These are phyloP conservation scores for Cercis canadensis DNA, from an alignment of 306 rosid genomes.

Conservation along the genomic window DNA sequence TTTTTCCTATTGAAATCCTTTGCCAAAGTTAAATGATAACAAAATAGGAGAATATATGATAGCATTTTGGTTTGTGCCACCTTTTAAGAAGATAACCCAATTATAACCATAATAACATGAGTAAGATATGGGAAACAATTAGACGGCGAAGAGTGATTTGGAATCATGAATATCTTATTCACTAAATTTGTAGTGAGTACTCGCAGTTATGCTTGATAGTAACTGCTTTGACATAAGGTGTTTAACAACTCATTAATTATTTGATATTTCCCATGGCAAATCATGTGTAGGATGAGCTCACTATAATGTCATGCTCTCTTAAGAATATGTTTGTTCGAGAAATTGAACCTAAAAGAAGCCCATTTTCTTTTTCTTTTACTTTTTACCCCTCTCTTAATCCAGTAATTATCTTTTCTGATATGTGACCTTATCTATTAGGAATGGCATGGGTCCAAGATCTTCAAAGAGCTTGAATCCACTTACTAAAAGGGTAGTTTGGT, in stretches of 20 bases:
- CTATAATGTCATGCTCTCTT: constrained; percentile 29
- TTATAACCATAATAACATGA: constrained; percentile 29
- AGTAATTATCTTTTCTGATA: no score
- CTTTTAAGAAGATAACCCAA: constrained; percentile 35
- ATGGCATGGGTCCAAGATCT: no score
- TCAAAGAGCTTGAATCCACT: no score
- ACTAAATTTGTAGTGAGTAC: neutral
- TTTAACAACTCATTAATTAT: neutral
- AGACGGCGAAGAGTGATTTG: neutral
- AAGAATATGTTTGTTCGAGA: neutral
- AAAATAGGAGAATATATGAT: no score
- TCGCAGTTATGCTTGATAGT: neutral
- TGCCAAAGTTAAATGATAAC: no score
- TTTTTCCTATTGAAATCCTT: no score
- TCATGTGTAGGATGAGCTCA: constrained; percentile 18
- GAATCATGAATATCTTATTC: constrained; percentile 12
- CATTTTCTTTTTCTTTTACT: neutral
- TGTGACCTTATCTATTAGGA: no score
- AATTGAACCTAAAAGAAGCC: no score
- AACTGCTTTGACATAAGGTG: neutral
- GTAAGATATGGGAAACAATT: constrained; percentile 16
- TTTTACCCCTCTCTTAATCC: no score
- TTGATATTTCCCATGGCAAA: constrained; percentile 9
- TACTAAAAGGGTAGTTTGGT: no score
- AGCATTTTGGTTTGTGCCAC: neutral